Conservation (phyloP, 2,329 filamentous ascomycete genomes). For the Neoscytalidium dimidiatum region DNA sequence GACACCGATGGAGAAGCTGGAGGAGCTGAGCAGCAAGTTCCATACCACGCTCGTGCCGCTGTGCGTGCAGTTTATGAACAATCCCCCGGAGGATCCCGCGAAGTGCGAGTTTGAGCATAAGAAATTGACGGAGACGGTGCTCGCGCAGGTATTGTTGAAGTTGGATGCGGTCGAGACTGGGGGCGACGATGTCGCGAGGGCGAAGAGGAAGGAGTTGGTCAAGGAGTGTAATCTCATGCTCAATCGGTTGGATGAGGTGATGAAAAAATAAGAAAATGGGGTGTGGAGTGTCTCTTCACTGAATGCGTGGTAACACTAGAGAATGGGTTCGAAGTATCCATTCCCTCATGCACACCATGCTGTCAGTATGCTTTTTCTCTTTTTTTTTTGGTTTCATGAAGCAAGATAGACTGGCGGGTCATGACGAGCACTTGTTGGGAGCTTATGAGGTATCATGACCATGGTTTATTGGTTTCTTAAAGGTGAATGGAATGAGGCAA, state of each 20-base stretch:
- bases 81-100: conserved; percentile 65
- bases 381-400: not conserved
- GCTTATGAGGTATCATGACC: not conserved
- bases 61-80: conserved; percentile 61
- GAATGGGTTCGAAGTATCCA: not conserved
- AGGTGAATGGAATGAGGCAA: not conserved
- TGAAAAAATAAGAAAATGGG: not conserved
- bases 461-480: not conserved
- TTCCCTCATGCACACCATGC: not conserved
- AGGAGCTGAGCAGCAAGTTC: conserved; percentile 67
- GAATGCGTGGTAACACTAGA: too few species aligned
- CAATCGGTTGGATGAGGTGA: conserved; percentile 60
- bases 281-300: too few species aligned
- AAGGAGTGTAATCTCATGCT: conserved; percentile 68
- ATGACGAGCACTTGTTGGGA: not conserved
- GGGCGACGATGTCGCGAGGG: conserved; percentile 65
- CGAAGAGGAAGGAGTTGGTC: conserved; percentile 71
- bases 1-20: conserved; percentile 62
- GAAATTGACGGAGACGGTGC: conserved; percentile 71
- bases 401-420: not conserved
- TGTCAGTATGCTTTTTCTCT: not conserved
- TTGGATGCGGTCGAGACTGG: conserved; percentile 75
- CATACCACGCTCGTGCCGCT: conserved; percentile 65
- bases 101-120: conserved; percentile 75
- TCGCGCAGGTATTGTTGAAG: conserved; percentile 76